Evolutionary conservation across 2,329 filamentous ascomycete species (phyloP), one percentile per base, ranked within the genome.

Genomic region (Aspergillus sclerotialis): DNA sequence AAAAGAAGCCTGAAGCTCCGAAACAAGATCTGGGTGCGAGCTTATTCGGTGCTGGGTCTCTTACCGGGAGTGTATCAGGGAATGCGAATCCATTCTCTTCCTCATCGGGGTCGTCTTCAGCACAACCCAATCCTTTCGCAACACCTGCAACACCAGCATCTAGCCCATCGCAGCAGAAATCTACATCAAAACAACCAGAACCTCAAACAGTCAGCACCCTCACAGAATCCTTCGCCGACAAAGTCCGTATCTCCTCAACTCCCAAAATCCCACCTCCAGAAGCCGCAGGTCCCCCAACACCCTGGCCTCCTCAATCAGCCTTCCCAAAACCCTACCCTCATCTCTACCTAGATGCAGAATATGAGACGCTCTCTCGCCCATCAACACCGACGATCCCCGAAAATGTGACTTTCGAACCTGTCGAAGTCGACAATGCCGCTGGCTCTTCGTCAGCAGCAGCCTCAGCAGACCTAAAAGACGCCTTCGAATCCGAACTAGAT

Each of bases 261-360:
- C 47, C 3, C 34, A 40, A 42, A 47, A 50, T 58, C 21, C 44
- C 49, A 14, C 44, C 54, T 19, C 65, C 51, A 19, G 55, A 58
- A 40, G 54, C 55, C 15, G 49, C 57, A 5, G 55, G 54, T 3
- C 68, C 76, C 0, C 65, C 73, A 1, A 76, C 87, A 46, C 82
- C 86, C 7, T 96, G 89, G 89, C 90, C 90, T 1, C 55, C 72
- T 9, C 64, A 70, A 25, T 69, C 76, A 2, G 63, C 72, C 0
- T 81, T 84, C 46, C 84, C 86, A 0, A 41, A 69, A 1, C 69
- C 87, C 0, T 96, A 89, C 61, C 82, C 86, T 1, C 66, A 75
- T 18, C 84, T 82, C 54, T 85, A 87, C 66, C 78, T 90, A 28
- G 92, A 96, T 48, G 90, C 90, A 33, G 90, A 94, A 53, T 94